These are phyloP conservation scores for Aspergillus sp. DNA, from an alignment of 2,329 filamentous ascomycete species.

Conservation along the genomic window DNA sequence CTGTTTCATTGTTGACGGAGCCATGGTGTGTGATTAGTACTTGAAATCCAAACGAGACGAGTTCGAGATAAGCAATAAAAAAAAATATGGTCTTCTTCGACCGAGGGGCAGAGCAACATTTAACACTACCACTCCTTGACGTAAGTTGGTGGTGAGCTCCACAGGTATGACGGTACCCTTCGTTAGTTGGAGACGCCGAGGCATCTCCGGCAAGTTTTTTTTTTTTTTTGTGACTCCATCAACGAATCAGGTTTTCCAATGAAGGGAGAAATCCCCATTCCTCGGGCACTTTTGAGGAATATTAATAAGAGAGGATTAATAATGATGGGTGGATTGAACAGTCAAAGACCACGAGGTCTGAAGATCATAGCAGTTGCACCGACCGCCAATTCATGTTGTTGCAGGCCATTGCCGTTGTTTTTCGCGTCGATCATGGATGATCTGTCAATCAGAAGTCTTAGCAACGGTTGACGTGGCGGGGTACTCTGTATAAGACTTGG, in stretches of 20 bases:
- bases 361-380: too few relatives aligned
- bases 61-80: background rate
- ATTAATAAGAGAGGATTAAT: too few relatives aligned
- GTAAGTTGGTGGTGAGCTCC: constrained; percentile 1
- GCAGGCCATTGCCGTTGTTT: too few relatives aligned
- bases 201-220: background rate
- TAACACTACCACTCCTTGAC: constrained; percentile 3
- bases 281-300: background rate
- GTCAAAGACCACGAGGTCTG: too few relatives aligned
- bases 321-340: too few relatives aligned
- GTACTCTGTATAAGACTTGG: too few relatives aligned
- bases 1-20: constrained; percentile 46
- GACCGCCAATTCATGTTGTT: too few relatives aligned
- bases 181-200: background rate
- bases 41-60: background rate
- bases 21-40: constrained; percentile 19
- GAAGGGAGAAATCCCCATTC: background rate
- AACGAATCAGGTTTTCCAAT: background rate
- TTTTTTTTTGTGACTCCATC: background rate
- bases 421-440: too few relatives aligned
- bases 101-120: background rate
- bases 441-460: too few relatives aligned
- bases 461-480: too few relatives aligned
- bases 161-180: background rate
- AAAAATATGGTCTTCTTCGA: background rate